phyloP scores from a whole-genome alignment of 768 basidiomycete species.

The Postia placenta region DNA sequence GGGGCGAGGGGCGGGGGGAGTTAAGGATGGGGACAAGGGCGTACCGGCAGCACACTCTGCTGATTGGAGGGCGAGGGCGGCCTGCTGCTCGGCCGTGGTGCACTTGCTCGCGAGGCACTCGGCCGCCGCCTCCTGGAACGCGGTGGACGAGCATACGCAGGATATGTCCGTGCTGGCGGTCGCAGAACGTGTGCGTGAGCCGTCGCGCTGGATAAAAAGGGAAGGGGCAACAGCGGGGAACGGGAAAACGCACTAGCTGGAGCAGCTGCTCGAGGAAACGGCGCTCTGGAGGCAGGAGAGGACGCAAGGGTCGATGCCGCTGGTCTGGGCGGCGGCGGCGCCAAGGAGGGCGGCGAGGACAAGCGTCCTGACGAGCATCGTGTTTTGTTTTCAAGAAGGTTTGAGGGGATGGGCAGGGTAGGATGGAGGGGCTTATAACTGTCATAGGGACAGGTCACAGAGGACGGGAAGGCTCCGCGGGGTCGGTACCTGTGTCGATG shows the following conservation, averaged over 20 bases:
- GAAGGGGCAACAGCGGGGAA: not conserved
- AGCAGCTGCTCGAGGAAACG: not conserved
- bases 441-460: too few species aligned
- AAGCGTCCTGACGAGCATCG: too few species aligned
- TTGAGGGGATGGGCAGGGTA: too few species aligned
- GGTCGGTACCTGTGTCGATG: too few species aligned
- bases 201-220: not conserved
- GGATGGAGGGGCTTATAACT: too few species aligned
- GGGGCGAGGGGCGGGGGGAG: not conserved
- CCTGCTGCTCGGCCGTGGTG: slow-evolving; percentile 20
- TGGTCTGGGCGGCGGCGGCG: slow-evolving; percentile 2
- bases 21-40: not conserved
- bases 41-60: slow-evolving; percentile 26
- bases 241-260: not conserved
- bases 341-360: slow-evolving; percentile 2
- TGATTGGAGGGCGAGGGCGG: slow-evolving; percentile 27
- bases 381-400: too few species aligned
- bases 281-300: slow-evolving; percentile 4
- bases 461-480: too few species aligned
- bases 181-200: not conserved
- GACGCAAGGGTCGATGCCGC: slow-evolving; percentile 5
- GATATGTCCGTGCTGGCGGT: slow-evolving; percentile 9
- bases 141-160: slow-evolving; percentile 33
- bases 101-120: slow-evolving; percentile 32
- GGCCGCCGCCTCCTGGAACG: slow-evolving; percentile 30